Conservation (phyloP, 768 basidiomycete species). For the Podaxis rugospora region DNA sequence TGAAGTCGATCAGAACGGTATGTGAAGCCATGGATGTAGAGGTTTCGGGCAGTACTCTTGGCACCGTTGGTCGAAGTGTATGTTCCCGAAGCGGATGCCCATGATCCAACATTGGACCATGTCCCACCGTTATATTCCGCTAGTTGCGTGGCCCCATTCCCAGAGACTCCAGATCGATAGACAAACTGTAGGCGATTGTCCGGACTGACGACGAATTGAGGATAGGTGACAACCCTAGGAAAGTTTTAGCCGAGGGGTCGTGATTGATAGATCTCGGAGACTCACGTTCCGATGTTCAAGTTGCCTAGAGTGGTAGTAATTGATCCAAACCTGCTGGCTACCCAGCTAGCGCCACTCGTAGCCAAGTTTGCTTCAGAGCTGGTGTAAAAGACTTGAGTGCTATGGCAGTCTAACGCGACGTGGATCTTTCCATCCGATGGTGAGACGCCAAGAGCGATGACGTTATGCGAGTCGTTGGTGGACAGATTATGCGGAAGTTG, state of each 20-base stretch:
- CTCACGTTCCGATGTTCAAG: constrained; percentile 39
- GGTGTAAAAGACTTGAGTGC: constrained; percentile 38
- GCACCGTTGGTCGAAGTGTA: constrained; percentile 39
- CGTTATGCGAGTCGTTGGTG: constrained; percentile 40
- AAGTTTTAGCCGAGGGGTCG: not conserved
- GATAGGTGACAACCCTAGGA: constrained; percentile 37
- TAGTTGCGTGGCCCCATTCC: constrained; percentile 42
- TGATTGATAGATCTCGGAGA: not conserved
- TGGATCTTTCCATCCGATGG: constrained; percentile 43
- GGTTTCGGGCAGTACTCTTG: constrained; percentile 35
- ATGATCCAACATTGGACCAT: constrained; percentile 42
- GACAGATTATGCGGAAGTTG: constrained; percentile 38
- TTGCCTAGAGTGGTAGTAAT: constrained; percentile 37
- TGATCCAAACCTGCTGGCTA: constrained; percentile 34
- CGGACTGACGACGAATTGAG: constrained; percentile 43
- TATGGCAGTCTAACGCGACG: constrained; percentile 44
- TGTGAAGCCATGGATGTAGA: constrained; percentile 46
- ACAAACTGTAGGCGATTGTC: constrained; percentile 45
- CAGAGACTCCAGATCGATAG: constrained; percentile 42
- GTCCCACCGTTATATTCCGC: constrained; percentile 37
- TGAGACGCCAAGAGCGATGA: constrained; percentile 38
- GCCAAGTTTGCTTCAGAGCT: constrained; percentile 35
- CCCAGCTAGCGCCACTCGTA: constrained; percentile 38
- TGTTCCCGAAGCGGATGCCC: constrained; percentile 39
- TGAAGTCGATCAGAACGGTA: constrained; percentile 32